Evolutionary conservation across 2,329 filamentous ascomycete genomes (phyloP), one percentile per base, ranked within the genome.

Genomic region (Rhinocladiella mackenziei): DNA sequence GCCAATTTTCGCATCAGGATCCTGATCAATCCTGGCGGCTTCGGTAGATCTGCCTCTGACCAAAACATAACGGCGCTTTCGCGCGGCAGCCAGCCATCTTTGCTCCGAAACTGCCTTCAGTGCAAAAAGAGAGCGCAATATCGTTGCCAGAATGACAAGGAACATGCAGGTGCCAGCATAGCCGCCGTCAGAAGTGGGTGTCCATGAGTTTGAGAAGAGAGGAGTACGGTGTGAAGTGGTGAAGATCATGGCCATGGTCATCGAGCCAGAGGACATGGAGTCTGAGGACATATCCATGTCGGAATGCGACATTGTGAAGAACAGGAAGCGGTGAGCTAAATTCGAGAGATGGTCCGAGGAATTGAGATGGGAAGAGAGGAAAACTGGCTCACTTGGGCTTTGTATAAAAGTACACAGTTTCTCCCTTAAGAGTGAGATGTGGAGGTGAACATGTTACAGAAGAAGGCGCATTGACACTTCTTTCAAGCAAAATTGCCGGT

Each of bases 111-210:
- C 58, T 17, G 70, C 62, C 62, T 87, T 88, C 57, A 78, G 71
- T 2, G 89, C 89, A 38, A 91, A 69, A 11, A 95, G 72, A 14
- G 73, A 68, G 39, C 89, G 84, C 60, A 83, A 81, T 44, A 84
- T 59, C 49, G 82, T 72, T 48, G 81, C 82, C 39, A 97, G 80
- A 32, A 84, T 57, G 62, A 95, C 81, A 47, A 96, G 76, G 68
- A 96, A 96, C 64, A 96, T 86, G 71, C 91, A 94, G 19, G 88
- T 94, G 43, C 81, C 91, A 1, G 87, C 88, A 66, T 96, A 97
- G 48, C 76, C 70, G 56, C 83, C 87, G 4, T 75, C 70, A 25
- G 70, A 81, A 19, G 62, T 67, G 4, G 91, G 91, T 2, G 84
- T 84, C 88, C 89, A 97, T 39, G 72, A 63, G 15, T 67, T 63